A percentile compares a stretch with the other conserved stretches of the same genome.
Evolutionary conservation across 805 yeast genomes (phyloP).

Genomic region (Kodamaea neixiangensis): DNA sequence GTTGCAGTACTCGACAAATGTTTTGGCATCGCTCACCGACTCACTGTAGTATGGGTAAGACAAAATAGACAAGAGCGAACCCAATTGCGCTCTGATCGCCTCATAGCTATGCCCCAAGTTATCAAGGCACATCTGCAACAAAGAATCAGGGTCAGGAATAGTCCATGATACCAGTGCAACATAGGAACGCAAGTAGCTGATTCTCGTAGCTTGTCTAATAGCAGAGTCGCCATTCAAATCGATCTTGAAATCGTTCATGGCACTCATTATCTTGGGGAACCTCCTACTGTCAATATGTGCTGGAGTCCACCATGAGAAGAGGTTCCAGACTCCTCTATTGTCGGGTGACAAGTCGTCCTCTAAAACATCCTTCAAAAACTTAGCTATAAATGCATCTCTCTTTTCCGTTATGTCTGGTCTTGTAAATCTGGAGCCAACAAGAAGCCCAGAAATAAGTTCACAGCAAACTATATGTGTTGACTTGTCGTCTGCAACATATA

Average conservation of each 20-base stretch:
- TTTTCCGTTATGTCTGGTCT: constrained; percentile 27
- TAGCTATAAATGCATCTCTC: constrained; percentile 50
- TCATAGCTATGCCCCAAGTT: constrained; percentile 68
- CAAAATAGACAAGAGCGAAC: constrained; percentile 54
- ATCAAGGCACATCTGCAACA: constrained; percentile 45
- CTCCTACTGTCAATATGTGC: constrained; percentile 68
- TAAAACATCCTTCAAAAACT: constrained; percentile 49
- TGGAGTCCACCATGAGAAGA: constrained; percentile 75
- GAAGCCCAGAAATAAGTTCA: constrained; percentile 68
- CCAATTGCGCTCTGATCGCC: constrained; percentile 68
- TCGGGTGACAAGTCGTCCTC: constrained; percentile 70
- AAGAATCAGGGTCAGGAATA: constrained; percentile 49
- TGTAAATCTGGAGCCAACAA: constrained; percentile 51
- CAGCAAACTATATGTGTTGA: constrained; percentile 73
- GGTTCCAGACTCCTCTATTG: constrained; percentile 69
- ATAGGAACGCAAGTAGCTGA: constrained; percentile 54
- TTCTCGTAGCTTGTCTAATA: constrained; percentile 60
- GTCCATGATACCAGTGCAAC: constrained; percentile 56
- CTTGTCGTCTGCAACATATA: constrained; percentile 67
- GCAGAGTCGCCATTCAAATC: constrained; percentile 60
- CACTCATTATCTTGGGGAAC: constrained; percentile 50
- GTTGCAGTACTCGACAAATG: constrained; percentile 43
- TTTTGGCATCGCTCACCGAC: constrained; percentile 37
- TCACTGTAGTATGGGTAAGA: constrained; percentile 46
- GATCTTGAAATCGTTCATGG: constrained; percentile 48